These are phyloP conservation scores for Boletus pseudo-olivaceus DNA, from an alignment of 768 basidiomycete genomes.

Conservation along the genomic window DNA sequence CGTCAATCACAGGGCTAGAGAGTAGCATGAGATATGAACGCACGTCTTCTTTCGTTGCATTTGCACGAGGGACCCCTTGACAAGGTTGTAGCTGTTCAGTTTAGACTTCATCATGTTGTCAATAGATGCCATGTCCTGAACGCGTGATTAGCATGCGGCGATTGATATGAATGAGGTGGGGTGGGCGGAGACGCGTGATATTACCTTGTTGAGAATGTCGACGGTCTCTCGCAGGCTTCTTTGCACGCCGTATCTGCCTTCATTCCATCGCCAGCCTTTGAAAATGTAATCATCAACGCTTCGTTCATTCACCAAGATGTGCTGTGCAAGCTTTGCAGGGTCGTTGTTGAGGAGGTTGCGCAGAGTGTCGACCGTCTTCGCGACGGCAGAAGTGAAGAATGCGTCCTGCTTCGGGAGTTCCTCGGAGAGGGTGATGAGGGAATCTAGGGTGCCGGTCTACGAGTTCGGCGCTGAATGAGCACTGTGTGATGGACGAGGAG, in stretches of 20 bases:
- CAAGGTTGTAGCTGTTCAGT: slow-evolving; percentile 85
- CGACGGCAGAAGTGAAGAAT: slow-evolving; percentile 82
- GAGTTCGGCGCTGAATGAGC: slow-evolving; percentile 10
- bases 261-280: slow-evolving; percentile 90
- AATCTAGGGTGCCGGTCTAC: slow-evolving; percentile 92
- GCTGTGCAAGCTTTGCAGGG: slow-evolving; percentile 66
- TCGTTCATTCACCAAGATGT: slow-evolving; percentile 76
- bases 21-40: slow-evolving; percentile 20
- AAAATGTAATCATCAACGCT: slow-evolving; percentile 77
- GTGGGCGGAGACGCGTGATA: slow-evolving; percentile 15
- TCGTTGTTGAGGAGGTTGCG: slow-evolving; percentile 90
- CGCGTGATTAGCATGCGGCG: slow-evolving; percentile 24
- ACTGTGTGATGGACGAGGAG: background rate
- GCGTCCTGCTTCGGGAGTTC: slow-evolving; percentile 88
- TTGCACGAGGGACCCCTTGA: slow-evolving; percentile 87
- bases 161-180: slow-evolving; percentile 17
- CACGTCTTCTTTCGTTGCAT: slow-evolving; percentile 95
- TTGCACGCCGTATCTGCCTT: slow-evolving; percentile 83
- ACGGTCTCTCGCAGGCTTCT: slow-evolving; percentile 79
- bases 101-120: slow-evolving; percentile 94
- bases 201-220: slow-evolving; percentile 81
- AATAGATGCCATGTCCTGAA: slow-evolving; percentile 85
- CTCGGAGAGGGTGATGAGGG: slow-evolving; percentile 85
- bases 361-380: slow-evolving; percentile 92
- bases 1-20: slow-evolving; percentile 5